A percentile compares a stretch with the other conserved stretches of the same genome.
Evolutionary conservation across 768 basidiomycete genomes (phyloP).

Genomic region (Nidularia sp.): DNA sequence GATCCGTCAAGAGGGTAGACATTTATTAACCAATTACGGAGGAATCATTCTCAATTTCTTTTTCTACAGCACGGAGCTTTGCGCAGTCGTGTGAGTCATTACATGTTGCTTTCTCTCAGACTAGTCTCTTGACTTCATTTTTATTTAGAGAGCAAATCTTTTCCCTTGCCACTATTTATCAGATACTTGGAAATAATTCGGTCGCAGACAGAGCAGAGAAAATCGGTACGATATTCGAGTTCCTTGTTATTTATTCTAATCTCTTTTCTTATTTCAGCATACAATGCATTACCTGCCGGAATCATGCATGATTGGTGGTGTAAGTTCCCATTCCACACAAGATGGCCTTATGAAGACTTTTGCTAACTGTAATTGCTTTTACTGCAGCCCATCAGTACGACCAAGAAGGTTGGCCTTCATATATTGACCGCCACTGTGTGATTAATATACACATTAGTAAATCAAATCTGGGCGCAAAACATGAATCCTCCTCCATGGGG

Average conservation of each 20-base stretch:
- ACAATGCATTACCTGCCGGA: slow-evolving; percentile 35
- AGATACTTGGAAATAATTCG: slow-evolving; percentile 36
- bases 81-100: slow-evolving; percentile 31
- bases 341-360: too few relatives aligned
- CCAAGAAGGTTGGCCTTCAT: slow-evolving; percentile 25
- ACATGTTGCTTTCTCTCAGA: not conserved
- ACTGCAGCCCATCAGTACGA: slow-evolving; percentile 35
- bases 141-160: slow-evolving; percentile 36
- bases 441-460: slow-evolving; percentile 16
- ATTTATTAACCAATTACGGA: not conserved
- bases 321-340: slow-evolving; percentile 9
- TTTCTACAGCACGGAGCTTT: slow-evolving; percentile 27
- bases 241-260: not conserved
- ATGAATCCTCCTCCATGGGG: slow-evolving; percentile 34
- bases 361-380: not conserved
- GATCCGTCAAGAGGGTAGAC: slow-evolving; percentile 36
- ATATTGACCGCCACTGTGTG: too few relatives aligned
- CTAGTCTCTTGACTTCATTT: not conserved
- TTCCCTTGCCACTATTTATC: slow-evolving; percentile 35
- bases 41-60: not conserved
- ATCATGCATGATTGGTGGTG: slow-evolving; percentile 35
- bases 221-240: slow-evolving; percentile 17
- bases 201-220: slow-evolving; percentile 36
- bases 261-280: slow-evolving; percentile 16
- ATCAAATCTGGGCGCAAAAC: slow-evolving; percentile 36